Evolutionary conservation across 371 early-diverging fungal species (phyloP), one percentile per base, ranked within the genome.

Genomic region (Phascolomyces articulosus): DNA sequence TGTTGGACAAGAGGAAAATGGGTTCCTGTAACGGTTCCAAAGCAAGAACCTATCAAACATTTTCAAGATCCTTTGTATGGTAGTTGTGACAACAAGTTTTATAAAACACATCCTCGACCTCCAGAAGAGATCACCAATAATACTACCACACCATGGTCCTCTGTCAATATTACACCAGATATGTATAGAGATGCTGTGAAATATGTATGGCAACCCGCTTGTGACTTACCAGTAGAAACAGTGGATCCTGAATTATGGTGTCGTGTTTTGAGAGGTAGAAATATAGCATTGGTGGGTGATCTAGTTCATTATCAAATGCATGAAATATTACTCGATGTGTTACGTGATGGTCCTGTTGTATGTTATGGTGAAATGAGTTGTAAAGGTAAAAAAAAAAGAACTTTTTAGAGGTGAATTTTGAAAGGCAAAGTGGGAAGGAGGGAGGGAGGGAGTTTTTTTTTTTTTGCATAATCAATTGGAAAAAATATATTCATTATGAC

Each of bases 301-400:
- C 54, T 82, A 15, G 74, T 81, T 0, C 85, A 85, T 40, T 85
- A 79, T 60, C 86, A 86, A 61, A 68, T 84, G 20, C 87, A 87
- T 65, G 87, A 88, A 31, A 54, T 84, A 1, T 57, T 86, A 24
- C 65, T 85, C 49, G 81, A 84, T 63, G 69, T 77, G 7, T 69
- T 83, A 23, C 69, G 83, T 28, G 77, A 79, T 58, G 79, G 76
- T 2, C 81, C 83, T 0, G 79, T 78, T 13, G 78, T 69, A 18
- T 88, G 87, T 56, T 81, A 74, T 72, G 86, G 88, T 18, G 88
- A 86, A 63, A 60, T 78, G 23, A 79, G 76, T 28, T 88, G 88
- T 71, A 79, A 79, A 79, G 82, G 82, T 81, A 58, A 23, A 31
- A 31, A 31, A 31, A 31, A 31, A 31, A 31, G 31, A 31, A 31